Evolutionary conservation across 176 grass and related monocot genomes (phyloP).

Genomic region (Themeda triandra): DNA sequence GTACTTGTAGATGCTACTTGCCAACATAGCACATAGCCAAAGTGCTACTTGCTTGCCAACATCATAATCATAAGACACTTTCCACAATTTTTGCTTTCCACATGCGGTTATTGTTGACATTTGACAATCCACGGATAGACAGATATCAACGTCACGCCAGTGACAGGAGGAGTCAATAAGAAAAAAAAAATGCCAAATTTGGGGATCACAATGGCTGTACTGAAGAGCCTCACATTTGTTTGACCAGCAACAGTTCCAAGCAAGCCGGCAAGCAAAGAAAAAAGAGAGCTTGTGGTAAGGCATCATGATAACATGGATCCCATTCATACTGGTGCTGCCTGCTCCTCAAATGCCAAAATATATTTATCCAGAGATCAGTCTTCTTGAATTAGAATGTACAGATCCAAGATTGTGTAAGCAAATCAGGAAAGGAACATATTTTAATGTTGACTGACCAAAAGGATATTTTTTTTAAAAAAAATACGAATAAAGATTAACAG

Average conservation of each 20-base stretch:
- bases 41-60: background rate
- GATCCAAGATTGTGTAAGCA: background rate
- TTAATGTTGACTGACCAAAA: too few species aligned
- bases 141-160: background rate
- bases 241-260: background rate
- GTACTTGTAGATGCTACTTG: too few species aligned
- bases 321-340: background rate
- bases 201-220: background rate
- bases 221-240: background rate
- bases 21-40: too few species aligned
- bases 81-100: background rate
- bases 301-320: background rate
- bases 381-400: background rate
- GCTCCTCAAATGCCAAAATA: background rate
- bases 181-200: background rate
- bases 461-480: too few species aligned
- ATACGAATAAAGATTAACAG: background rate
- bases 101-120: background rate
- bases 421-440: background rate
- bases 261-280: background rate
- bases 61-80: background rate
- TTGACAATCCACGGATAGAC: background rate
- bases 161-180: background rate
- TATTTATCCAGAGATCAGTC: background rate
- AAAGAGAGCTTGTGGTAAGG: background rate